Percentiles rank a stretch among this genome's conserved stretches.
These are phyloP conservation scores for Rosa chinensis DNA, from an alignment of 306 rosid species.

Conservation along the genomic window DNA sequence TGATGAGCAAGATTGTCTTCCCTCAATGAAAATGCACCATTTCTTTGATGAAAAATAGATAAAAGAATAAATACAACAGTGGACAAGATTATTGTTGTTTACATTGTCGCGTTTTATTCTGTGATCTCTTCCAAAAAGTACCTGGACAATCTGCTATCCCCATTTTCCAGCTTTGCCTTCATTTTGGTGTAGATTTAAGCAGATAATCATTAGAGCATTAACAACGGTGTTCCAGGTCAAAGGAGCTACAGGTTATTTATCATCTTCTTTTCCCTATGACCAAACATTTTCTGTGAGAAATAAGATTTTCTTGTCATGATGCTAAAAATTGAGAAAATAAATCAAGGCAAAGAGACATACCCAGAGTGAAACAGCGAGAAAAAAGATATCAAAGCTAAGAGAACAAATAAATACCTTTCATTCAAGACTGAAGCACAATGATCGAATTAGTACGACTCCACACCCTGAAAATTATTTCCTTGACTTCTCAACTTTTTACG, in stretches of 20 bases:
- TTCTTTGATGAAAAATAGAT: background rate
- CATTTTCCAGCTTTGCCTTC: background rate
- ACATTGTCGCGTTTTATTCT: background rate
- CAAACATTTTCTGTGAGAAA: background rate
- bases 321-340: background rate
- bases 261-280: background rate
- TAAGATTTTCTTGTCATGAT: background rate
- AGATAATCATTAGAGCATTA: background rate
- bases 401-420: background rate
- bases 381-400: background rate
- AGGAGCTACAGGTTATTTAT: background rate
- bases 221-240: background rate
- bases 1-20: background rate
- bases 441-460: conserved; percentile 23
- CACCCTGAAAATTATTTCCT: conserved; percentile 35
- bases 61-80: background rate
- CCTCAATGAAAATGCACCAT: background rate
- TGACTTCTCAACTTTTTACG: conserved; percentile 56
- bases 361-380: background rate
- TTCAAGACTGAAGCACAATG: background rate
- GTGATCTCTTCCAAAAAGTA: background rate
- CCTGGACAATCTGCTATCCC: background rate
- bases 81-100: background rate
- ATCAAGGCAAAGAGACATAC: background rate
- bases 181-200: background rate